Base-by-base conservation (phyloP, 108 stramenopile genomes). In the Pseudonitzschia multistriata region DNA sequence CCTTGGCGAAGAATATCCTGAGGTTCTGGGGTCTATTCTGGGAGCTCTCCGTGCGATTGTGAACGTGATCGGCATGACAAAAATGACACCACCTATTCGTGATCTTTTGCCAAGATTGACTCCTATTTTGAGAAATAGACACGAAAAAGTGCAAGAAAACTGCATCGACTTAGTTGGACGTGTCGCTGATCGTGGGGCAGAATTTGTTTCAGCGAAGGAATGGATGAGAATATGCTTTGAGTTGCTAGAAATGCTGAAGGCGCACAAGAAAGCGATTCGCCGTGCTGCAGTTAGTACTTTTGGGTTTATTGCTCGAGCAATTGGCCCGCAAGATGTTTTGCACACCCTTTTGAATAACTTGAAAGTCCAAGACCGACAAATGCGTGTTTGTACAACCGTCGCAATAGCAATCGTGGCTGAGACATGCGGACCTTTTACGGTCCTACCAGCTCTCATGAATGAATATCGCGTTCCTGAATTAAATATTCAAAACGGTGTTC, bases 161-260 rank as follows among this genome's bases (percentile, higher is more conserved):
- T 96, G 94, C 63, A 98, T 99, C 69, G 92, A 95, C 70, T 69
- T 97, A 76, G 94, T 99, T 37, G 99, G 99, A 25, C 92, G 97
- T 8, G 96, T 99, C 67, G 99, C 98, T 3, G 98, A 98, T 72
- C 84, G 99, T 7, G 99, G 97, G 19, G 95, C 98, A 17, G 96
- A 98, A 74, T 94, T 92, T 72, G 99, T 98, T 8, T 82, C 93
- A 29, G 97, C 97, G 7, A 91, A 96, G 48, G 99, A 99, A 85
- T 99, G 99, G 99, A 99, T 99, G 99, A 93, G 99, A 33, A 98
- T 99, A 62, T 98, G 97, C 81, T 99, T 98, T 70, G 98, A 99
- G 79, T 86, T 99, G 25, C 83, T 99, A 19, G 99, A 99, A 80
- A 95, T 99, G 87, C 83, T 98, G 19, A 97, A 96, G 73, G 99